Conservation (phyloP, 23 red algal genomes). For the Chondrus crispus region DNA sequence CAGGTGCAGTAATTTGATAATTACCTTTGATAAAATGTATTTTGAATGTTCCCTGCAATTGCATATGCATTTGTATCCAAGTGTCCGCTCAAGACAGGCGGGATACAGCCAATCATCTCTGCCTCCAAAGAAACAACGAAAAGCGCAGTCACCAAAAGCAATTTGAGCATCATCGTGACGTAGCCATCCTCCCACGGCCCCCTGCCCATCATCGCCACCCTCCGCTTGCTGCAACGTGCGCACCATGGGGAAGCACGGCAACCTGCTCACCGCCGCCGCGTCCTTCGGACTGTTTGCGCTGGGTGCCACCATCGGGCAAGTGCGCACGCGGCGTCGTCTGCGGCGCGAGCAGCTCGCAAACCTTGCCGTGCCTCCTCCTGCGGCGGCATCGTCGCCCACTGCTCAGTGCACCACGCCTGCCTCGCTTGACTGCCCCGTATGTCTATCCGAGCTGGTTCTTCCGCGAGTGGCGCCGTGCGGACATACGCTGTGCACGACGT, state of each 20-base stretch:
- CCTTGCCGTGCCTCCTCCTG: neutral
- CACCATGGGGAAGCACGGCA: slow-evolving; percentile 36
- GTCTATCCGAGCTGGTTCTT: slow-evolving; percentile 44
- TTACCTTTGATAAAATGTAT: no score
- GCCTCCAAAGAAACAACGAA: no score
- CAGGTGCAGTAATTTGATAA: no score
- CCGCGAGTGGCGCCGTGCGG: slow-evolving; percentile 55
- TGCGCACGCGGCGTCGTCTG: neutral
- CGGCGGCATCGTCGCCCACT: neutral
- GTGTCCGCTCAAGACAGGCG: no score
- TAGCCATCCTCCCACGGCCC: no score
- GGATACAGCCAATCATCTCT: no score
- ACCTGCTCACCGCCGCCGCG: neutral
- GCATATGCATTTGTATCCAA: no score
- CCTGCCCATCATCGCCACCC: no score
- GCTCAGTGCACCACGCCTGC: neutral
- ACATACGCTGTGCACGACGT: slow-evolving; percentile 54
- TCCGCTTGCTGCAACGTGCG: neutral
- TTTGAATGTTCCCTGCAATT: no score
- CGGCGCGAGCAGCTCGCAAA: neutral
- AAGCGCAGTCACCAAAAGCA: no score
- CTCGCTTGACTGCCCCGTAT: slow-evolving; percentile 51
- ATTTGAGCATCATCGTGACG: no score
- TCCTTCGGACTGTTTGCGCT: slow-evolving; percentile 46
- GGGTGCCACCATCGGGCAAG: slow-evolving; percentile 30